Base-by-base conservation (phyloP, 139 green algal species). In the Monoraphidium neglectum region DNA sequence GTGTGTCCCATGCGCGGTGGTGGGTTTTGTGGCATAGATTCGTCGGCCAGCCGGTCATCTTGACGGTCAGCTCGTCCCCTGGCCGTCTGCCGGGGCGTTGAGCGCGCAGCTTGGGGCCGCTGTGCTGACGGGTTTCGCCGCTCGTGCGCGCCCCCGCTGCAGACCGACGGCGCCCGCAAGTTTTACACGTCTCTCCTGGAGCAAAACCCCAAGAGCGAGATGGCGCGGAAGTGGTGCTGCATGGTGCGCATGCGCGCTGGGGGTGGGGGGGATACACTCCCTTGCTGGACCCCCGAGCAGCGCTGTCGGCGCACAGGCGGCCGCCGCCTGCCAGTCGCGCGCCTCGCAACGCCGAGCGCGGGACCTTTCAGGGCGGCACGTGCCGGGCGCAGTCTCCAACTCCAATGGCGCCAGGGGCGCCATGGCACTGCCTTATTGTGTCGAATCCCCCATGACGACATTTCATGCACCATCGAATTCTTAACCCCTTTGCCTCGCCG, bases 181-280 rank as follows among this genome's bases (percentile, higher is more conserved):
- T 97, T 96, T 79, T 97, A 97, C 87, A 91, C 80, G 2, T 91
- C 83, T 0, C 76, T 96, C n/a, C 70, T 87, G 30, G 40, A 87
- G 47, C 89, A 97, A 84, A 75, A 78, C 47, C 88, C 92, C 3
- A 83, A 91, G 21, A 95, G 89, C 61, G 82, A 90, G 0, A 94
- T 97, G 85, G 92, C 92, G 1, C 77, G 70, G 24, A 90, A 89
- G 56, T 96, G 90, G 90, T 94, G 71, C 66, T 36, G 76, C 47
- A 23, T n/a, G 46, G 23, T 18, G 46, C 32, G 30, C 28, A 0
- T 38, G 37, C 59, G 15, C 35, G 24, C 70, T 66, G 35, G 61
- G 16, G 51, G 30, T 57, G 30, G 43, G 24, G 40, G 59, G 30
- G 47, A n/a, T 61, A 43, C 12, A 30, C 28, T 47, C n/a, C 26